Evolutionary conservation across 1,284 basidiomycete genomes (phyloP).

Genomic region (Cryptococcus floricola): DNA sequence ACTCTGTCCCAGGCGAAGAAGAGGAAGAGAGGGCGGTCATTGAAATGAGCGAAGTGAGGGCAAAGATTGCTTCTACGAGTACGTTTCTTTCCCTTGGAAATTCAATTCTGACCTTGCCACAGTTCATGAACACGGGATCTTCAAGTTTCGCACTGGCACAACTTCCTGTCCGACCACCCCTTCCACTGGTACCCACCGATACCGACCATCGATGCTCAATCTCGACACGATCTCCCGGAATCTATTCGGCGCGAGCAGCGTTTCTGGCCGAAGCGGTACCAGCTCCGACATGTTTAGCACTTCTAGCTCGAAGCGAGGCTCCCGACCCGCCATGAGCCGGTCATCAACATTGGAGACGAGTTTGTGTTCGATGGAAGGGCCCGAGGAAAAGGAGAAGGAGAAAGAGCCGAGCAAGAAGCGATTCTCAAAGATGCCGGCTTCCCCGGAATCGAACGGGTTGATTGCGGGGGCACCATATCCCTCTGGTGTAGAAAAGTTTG

Average conservation of each 20-base stretch:
- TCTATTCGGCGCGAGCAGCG: slow-evolving; percentile 41
- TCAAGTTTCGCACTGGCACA: slow-evolving; percentile 71
- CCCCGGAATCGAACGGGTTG: background rate
- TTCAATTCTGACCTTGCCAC: background rate
- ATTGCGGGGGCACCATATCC: slow-evolving; percentile 16
- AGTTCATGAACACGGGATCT: slow-evolving; percentile 83
- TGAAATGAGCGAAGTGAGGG: slow-evolving; percentile 66
- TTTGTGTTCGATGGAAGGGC: slow-evolving; percentile 1
- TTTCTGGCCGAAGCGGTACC: slow-evolving; percentile 26
- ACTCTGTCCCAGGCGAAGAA: slow-evolving; percentile 56
- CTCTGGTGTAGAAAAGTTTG: slow-evolving; percentile 4
- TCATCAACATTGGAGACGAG: slow-evolving; percentile 29
- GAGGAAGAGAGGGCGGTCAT: slow-evolving; percentile 64
- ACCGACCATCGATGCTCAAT: slow-evolving; percentile 73
- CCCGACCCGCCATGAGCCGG: slow-evolving; percentile 25
- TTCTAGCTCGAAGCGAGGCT: slow-evolving; percentile 23
- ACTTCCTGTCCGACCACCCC: slow-evolving; percentile 76
- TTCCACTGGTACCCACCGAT: slow-evolving; percentile 58
- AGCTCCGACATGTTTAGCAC: slow-evolving; percentile 28
- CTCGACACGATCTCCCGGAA: slow-evolving; percentile 70
- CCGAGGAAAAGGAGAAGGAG: slow-evolving; percentile 2
- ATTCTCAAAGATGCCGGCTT: background rate
- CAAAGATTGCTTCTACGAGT: slow-evolving; percentile 75
- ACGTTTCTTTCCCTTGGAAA: slow-evolving; percentile 37
- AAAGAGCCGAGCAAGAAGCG: slow-evolving; percentile 4